Conservation (phyloP, 345 rosid genomes). For the Mallotus nudiflorus region DNA sequence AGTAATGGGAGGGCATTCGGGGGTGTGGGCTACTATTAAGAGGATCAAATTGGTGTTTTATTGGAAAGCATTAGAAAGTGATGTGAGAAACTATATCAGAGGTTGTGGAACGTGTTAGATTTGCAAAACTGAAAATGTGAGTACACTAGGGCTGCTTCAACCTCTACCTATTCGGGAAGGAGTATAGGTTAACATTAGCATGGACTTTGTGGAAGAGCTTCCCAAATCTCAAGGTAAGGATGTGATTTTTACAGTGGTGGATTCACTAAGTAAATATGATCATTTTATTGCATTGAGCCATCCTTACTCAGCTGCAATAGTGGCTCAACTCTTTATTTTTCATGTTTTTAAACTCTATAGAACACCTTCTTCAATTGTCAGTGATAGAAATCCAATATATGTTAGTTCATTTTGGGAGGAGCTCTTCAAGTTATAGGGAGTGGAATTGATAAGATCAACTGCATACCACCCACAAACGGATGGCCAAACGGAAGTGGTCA, state of each 20-base stretch:
- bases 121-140: not conserved
- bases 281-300: not conserved
- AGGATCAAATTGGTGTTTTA: no score
- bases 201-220: no score
- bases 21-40: no score
- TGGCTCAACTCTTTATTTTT: not conserved
- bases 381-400: not conserved
- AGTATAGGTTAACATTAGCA: no score
- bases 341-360: not conserved
- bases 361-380: not conserved
- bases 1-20: no score
- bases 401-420: not conserved
- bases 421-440: not conserved
- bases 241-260: not conserved
- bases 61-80: no score
- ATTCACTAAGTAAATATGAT: not conserved
- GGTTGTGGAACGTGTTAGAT: not conserved
- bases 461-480: not conserved
- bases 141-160: not conserved
- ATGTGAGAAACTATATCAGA: no score
- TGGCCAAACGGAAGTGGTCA: no score
- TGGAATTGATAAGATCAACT: not conserved
- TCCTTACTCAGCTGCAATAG: not conserved
- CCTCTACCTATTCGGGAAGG: not conserved
- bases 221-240: not conserved